Evolutionary conservation across 2,329 filamentous ascomycete species (phyloP).

Genomic region (Bipolaris zeicola): DNA sequence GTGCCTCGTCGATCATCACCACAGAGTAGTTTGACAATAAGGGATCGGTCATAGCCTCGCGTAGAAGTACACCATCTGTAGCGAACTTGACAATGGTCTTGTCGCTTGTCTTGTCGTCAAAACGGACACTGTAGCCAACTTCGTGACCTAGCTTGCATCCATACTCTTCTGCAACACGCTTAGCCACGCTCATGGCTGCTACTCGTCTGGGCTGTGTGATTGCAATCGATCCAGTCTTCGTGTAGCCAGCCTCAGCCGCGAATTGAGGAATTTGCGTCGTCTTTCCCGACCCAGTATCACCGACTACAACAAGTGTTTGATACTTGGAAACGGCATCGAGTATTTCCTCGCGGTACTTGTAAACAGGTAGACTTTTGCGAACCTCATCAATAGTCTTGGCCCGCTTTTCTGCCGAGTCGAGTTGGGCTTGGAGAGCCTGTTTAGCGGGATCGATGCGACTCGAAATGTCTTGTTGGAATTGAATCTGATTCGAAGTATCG

Average conservation of each 20-base stretch:
- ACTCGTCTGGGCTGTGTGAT: constrained; percentile 95
- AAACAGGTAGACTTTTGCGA: constrained; percentile 78
- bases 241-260: constrained; percentile 67
- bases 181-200: constrained; percentile 96
- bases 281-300: constrained; percentile 94
- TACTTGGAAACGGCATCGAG: constrained; percentile 83
- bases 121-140: constrained; percentile 93
- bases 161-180: constrained; percentile 92
- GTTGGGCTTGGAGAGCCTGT: constrained; percentile 74
- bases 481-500: constrained; percentile 85
- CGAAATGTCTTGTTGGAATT: constrained; percentile 67
- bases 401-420: constrained; percentile 88
- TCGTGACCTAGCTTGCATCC: constrained; percentile 84
- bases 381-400: constrained; percentile 89
- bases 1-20: constrained; percentile 96
- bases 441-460: constrained; percentile 79
- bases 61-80: constrained; percentile 96
- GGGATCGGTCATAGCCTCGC: constrained; percentile 88
- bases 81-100: constrained; percentile 94
- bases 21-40: constrained; percentile 81
- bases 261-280: constrained; percentile 96
- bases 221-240: constrained; percentile 77
- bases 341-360: constrained; percentile 79
- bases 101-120: constrained; percentile 84
- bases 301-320: constrained; percentile 89